A percentile compares a stretch with the other conserved stretches of the same genome.
These are phyloP conservation scores for Paecilomyces dactylethromorphus DNA, from an alignment of 2,329 filamentous ascomycete species.

Conservation along the genomic window DNA sequence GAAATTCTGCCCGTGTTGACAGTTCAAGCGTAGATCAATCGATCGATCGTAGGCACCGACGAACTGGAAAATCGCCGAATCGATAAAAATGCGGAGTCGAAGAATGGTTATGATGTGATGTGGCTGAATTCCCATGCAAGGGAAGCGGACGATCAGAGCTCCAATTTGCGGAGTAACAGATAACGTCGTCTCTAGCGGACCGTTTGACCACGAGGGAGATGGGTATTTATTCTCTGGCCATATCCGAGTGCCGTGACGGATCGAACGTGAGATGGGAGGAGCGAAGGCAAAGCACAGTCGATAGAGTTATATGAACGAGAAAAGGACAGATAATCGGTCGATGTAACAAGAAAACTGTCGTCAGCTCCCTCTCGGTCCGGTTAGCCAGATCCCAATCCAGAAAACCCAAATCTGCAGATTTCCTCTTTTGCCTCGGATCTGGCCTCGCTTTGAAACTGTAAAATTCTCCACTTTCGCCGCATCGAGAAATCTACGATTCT, in stretches of 20 bases:
- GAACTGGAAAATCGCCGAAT: conserved; percentile 1
- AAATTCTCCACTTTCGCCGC: neutral
- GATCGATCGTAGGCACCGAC: too few species aligned
- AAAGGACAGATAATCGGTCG: neutral
- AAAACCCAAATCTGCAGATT: neutral
- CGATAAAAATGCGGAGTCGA: conserved; percentile 14
- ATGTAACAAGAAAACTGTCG: neutral
- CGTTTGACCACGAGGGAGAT: too few species aligned
- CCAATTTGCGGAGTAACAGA: too few species aligned
- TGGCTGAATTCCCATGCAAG: conserved; percentile 20
- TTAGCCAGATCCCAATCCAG: too few species aligned
- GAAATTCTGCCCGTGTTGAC: too few species aligned
- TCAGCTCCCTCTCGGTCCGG: too few species aligned
- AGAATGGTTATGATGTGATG: conserved; percentile 30
- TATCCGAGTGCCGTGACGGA: too few species aligned
- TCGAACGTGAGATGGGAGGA: neutral
- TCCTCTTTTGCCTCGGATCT: neutral
- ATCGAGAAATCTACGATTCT: neutral
- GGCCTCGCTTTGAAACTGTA: neutral
- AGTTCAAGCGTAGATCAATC: too few species aligned
- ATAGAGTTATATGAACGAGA: neutral
- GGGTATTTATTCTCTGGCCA: too few species aligned
- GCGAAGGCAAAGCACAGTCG: too few species aligned
- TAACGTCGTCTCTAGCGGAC: too few species aligned
- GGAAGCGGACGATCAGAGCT: too few species aligned